phyloP scores from a whole-genome alignment of 495 filamentous ascomycete species.

The Penicillium macrosclerotiorum region DNA sequence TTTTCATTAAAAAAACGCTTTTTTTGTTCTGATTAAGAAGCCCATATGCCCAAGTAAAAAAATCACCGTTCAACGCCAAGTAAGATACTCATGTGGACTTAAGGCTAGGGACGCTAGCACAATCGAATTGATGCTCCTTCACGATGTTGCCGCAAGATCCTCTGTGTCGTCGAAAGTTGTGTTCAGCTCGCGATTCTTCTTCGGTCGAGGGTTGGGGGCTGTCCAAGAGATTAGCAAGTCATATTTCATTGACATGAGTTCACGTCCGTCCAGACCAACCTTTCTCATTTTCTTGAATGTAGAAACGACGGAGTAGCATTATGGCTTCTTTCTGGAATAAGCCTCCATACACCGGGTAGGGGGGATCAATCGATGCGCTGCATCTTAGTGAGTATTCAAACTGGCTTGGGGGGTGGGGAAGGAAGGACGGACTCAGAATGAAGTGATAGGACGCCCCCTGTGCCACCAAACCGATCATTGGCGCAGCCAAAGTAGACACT shows the following conservation, averaged over 20 bases:
- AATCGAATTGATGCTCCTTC: background rate
- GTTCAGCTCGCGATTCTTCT: slow-evolving; percentile 51
- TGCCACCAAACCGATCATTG: slow-evolving; percentile 96
- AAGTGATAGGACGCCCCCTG: slow-evolving; percentile 83
- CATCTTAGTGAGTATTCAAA: slow-evolving; percentile 2
- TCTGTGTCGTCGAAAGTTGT: slow-evolving; percentile 34
- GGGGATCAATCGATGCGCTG: slow-evolving; percentile 61
- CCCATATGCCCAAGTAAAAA: background rate
- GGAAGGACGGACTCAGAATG: slow-evolving; percentile 63
- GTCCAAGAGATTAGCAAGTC: slow-evolving; percentile 4
- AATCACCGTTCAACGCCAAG: background rate
- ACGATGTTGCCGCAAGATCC: too few species aligned
- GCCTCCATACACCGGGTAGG: slow-evolving; percentile 76
- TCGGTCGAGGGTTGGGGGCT: slow-evolving; percentile 63
- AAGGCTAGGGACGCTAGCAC: too few species aligned
- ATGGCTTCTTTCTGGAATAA: slow-evolving; percentile 86
- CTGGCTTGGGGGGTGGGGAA: background rate
- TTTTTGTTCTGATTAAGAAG: slow-evolving; percentile 8
- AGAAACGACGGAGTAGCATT: slow-evolving; percentile 86
- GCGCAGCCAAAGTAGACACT: slow-evolving; percentile 90
- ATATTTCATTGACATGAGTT: too few species aligned
- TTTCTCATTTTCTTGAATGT: slow-evolving; percentile 93
- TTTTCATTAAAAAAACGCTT: slow-evolving; percentile 27
- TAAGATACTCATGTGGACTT: background rate
- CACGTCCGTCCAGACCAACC: too few species aligned